Percentiles rank a stretch among this genome's conserved stretches.
phyloP scores from a whole-genome alignment of 2,329 filamentous ascomycete species.

The Venturia pyrina region DNA sequence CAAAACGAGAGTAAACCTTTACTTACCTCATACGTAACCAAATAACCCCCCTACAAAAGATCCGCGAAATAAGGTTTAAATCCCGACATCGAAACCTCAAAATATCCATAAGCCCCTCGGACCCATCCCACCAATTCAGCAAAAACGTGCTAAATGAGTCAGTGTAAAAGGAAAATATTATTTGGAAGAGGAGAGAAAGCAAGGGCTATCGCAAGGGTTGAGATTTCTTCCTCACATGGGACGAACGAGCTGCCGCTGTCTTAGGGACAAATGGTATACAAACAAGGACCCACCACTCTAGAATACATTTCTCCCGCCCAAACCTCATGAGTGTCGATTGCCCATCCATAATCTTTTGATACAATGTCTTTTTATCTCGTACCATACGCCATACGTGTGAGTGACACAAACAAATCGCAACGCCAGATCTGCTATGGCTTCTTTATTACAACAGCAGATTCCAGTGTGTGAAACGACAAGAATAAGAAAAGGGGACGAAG shows the following conservation, averaged over 20 bases:
- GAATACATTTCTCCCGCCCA: not conserved
- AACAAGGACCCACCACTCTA: not conserved
- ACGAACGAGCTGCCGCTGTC: not conserved
- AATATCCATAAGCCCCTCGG: too few relatives aligned
- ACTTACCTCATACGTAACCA: too few relatives aligned
- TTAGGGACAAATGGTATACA: not conserved
- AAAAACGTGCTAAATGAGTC: too few relatives aligned
- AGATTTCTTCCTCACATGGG: not conserved
- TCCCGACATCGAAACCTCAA: too few relatives aligned
- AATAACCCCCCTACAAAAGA: too few relatives aligned
- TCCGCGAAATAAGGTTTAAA: too few relatives aligned
- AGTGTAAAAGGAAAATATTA: too few relatives aligned
- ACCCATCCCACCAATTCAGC: too few relatives aligned
- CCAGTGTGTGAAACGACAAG: not conserved
- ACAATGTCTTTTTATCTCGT: not conserved
- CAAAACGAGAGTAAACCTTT: too few relatives aligned
- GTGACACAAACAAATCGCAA: not conserved
- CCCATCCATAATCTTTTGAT: not conserved
- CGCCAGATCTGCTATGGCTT: not conserved
- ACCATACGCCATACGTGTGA: not conserved
- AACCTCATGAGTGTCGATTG: constrained; percentile 5
- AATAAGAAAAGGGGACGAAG: not conserved
- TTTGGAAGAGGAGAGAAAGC: too few relatives aligned
- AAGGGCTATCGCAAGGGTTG: too few relatives aligned
- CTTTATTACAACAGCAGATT: not conserved